phyloP scores from a whole-genome alignment of 345 rosid genomes.

The Ceriops zippeliana region DNA sequence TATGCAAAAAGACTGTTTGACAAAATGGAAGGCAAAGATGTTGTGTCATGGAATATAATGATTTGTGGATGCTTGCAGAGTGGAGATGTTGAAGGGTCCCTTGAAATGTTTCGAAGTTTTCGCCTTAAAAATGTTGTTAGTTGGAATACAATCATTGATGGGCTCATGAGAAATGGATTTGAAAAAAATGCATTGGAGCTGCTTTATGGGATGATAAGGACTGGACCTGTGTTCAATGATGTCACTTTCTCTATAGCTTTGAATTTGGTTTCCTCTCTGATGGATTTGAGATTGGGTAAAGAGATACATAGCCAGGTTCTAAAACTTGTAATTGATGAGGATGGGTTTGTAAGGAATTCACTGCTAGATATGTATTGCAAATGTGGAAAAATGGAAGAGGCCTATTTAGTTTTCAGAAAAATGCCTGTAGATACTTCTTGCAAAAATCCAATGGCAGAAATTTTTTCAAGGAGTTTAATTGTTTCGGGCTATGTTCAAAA shows the following conservation, averaged over 20 bases:
- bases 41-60: constrained; percentile 47
- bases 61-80: constrained; percentile 28
- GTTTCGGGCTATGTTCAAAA: constrained; percentile 50
- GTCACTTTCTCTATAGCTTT: constrained; percentile 44
- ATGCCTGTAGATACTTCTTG: constrained; percentile 8
- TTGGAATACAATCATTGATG: constrained; percentile 52
- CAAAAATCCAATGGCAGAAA: constrained; percentile 22
- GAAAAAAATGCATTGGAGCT: constrained; percentile 36
- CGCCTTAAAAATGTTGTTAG: constrained; percentile 34
- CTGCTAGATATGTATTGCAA: constrained; percentile 51
- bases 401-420: constrained; percentile 21
- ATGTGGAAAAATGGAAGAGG: constrained; percentile 40
- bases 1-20: constrained; percentile 35
- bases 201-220: constrained; percentile 38
- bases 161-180: constrained; percentile 36
- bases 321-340: constrained; percentile 23
- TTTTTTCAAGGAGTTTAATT: constrained; percentile 42
- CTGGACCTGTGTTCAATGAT: constrained; percentile 30
- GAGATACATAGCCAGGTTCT: constrained; percentile 40
- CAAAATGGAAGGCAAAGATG: constrained; percentile 32
- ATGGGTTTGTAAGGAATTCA: constrained; percentile 41
- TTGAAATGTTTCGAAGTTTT: constrained; percentile 34
- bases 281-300: constrained; percentile 35
- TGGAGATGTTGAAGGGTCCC: constrained; percentile 36
- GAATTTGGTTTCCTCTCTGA: constrained; percentile 37